Evolutionary conservation across 1,284 basidiomycete genomes (phyloP).

Genomic region (Phylloporus sp.): DNA sequence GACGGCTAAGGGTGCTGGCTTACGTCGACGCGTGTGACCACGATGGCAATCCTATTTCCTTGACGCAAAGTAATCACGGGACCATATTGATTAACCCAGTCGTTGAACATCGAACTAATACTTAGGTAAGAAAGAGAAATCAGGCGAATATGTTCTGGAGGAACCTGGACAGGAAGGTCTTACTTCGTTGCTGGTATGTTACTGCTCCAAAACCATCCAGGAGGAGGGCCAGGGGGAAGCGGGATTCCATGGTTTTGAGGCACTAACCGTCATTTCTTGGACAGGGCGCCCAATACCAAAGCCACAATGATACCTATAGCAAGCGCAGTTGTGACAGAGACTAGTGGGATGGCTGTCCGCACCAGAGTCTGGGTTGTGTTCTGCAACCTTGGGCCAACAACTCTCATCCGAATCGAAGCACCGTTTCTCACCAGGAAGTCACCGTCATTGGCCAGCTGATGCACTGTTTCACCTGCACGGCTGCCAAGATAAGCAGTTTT

Average conservation of each 20-base stretch:
- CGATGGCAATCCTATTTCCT: conserved; percentile 37
- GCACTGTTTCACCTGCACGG: too few relatives aligned
- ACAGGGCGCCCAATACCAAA: neutral
- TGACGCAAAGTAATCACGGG: conserved; percentile 42
- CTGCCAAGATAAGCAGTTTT: too few relatives aligned
- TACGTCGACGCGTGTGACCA: conserved; percentile 44
- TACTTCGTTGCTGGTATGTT: conserved; percentile 31
- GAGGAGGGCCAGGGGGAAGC: conserved; percentile 39
- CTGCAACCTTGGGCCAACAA: neutral
- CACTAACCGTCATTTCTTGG: neutral
- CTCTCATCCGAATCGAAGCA: too few relatives aligned
- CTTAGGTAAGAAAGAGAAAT: conserved; percentile 24
- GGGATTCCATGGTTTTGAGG: conserved; percentile 15
- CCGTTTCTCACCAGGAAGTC: too few relatives aligned
- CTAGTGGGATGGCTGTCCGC: neutral
- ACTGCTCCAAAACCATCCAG: conserved; percentile 27
- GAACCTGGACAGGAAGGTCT: neutral
- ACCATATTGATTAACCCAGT: conserved; percentile 45
- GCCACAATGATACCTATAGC: neutral
- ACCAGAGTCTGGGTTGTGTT: neutral
- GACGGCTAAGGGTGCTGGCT: neutral
- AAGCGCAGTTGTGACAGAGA: neutral
- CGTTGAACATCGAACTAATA: conserved; percentile 28
- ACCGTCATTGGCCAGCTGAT: too few relatives aligned
- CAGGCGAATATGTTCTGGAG: neutral